A percentile compares a stretch with the other conserved stretches of the same genome.
Conservation (phyloP, 352 stramenopile genomes). For the Phytophthora idaei region DNA sequence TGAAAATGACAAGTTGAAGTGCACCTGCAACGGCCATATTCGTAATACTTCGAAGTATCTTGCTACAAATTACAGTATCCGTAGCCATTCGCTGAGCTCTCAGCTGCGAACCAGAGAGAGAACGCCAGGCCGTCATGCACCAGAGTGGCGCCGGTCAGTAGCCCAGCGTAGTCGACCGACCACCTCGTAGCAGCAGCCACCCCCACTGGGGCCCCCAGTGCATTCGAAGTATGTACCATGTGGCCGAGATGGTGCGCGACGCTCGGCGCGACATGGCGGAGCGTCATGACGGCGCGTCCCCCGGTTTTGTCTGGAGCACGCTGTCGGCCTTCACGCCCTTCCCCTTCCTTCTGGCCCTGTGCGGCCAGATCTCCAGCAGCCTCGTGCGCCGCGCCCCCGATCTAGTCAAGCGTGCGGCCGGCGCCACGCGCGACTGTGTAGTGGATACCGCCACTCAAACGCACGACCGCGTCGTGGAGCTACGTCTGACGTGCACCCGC, state of each 20-base stretch:
- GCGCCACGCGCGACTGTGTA: constrained; percentile 70
- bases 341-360: constrained; percentile 74
- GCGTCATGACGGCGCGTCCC: constrained; percentile 55
- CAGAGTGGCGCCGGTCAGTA: constrained; percentile 3
- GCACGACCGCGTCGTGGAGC: constrained; percentile 59
- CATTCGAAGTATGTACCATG: constrained; percentile 69
- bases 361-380: constrained; percentile 67
- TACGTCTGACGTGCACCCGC: constrained; percentile 63
- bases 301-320: constrained; percentile 43
- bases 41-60: constrained; percentile 1
- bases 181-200: neutral
- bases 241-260: constrained; percentile 85
- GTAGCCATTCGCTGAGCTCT: neutral
- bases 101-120: constrained; percentile 6
- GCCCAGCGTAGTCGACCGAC: neutral
- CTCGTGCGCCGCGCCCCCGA: constrained; percentile 82
- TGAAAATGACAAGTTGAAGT: constrained; percentile 4
- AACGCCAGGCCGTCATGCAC: constrained; percentile 12
- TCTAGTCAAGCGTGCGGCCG: constrained; percentile 70
- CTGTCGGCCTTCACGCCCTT: constrained; percentile 74
- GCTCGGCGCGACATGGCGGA: constrained; percentile 81
- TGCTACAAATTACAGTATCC: constrained; percentile 5
- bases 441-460: constrained; percentile 58
- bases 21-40: neutral
- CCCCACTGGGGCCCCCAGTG: neutral